Conservation (phyloP, 2,329 filamentous ascomycete species). For the Aureobasidium sp. region DNA sequence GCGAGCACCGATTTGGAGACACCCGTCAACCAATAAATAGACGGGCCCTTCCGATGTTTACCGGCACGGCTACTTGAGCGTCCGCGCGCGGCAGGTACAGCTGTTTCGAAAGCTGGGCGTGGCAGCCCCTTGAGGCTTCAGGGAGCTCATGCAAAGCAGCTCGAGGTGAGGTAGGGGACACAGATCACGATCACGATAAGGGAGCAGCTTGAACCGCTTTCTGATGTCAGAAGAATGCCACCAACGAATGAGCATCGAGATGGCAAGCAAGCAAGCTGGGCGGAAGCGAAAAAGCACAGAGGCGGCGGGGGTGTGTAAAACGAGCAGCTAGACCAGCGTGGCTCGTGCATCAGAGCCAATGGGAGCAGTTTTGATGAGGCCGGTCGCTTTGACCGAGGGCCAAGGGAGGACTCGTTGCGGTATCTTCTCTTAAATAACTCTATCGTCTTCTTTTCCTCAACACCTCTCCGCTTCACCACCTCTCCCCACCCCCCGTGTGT, state of each 20-base stretch:
- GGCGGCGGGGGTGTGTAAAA: slow-evolving; percentile 11
- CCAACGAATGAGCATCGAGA: neutral
- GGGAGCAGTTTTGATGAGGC: neutral
- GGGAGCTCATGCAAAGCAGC: neutral
- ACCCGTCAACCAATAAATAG: slow-evolving; percentile 1
- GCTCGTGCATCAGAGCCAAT: slow-evolving; percentile 9
- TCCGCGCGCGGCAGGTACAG: neutral
- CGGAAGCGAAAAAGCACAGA: slow-evolving; percentile 12
- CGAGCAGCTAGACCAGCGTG: slow-evolving; percentile 4
- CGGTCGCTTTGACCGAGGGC: slow-evolving; percentile 14
- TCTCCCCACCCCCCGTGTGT: slow-evolving; percentile 12
- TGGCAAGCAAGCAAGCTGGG: slow-evolving; percentile 4
- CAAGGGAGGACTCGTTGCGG: slow-evolving; percentile 4
- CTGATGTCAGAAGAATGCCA: neutral
- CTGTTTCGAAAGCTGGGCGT: neutral
- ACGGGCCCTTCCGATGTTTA: slow-evolving; percentile 2
- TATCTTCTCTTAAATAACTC: slow-evolving; percentile 15
- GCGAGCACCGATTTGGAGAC: slow-evolving; percentile 1
- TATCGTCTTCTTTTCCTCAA: slow-evolving; percentile 16
- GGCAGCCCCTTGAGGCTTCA: neutral
- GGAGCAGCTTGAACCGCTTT: neutral
- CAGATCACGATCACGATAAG: neutral
- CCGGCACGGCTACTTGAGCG: slow-evolving; percentile 1
- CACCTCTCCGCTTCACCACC: slow-evolving; percentile 16
- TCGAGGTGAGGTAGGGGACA: neutral